Base-by-base conservation (phyloP, 164 flowering plant species). In the Liriodendron chinense region DNA sequence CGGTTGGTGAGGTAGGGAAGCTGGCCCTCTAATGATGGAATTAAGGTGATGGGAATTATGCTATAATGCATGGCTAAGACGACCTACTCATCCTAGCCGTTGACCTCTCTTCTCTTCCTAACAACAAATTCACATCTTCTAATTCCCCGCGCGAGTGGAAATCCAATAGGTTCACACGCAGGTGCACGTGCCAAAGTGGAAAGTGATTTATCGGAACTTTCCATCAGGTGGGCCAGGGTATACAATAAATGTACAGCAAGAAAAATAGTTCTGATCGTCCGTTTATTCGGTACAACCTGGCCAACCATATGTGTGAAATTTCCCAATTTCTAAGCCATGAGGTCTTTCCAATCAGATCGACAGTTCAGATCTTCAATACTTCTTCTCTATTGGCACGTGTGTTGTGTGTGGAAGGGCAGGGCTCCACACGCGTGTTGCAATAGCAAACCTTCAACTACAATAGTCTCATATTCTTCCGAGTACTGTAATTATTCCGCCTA, bases 61-160 rank as follows among this genome's bases (percentile, higher is more conserved):
- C 18, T 28, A 67, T 67, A 67, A 67, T 67, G 69, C 69, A 67
- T 67, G 69, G 69, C 69, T 67, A 67, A 67, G 69, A 67, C 7
- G 28, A 28, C 69, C 69, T 67, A 67, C 48, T 20, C 69, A 67
- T 53, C 34, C 66, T 67, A 67, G 69, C 47, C n/a, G 47, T 67
- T 67, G 69, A 67, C 69, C 69, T 28, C 3, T 25, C 12, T 7
- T 18, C 1, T 7, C 69, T 67, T 43, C 18, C 47, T 2, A 53
- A 53, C 59, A 16, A 53, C 59, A 12, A 0, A 12, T 16, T 2
- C 0, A 34, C 43, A 7, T 34, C 43, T 34, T 34, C 43, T 34
- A 34, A 3, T 34, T 34, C 43, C 7, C 3, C 43, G 43, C 43
- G 43, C 43, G 43, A 4, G 43, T 34, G 43, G 43, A 7, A 34